Base-by-base conservation (phyloP, 208 protist species). In the Acanthamoeba royreba region DNA sequence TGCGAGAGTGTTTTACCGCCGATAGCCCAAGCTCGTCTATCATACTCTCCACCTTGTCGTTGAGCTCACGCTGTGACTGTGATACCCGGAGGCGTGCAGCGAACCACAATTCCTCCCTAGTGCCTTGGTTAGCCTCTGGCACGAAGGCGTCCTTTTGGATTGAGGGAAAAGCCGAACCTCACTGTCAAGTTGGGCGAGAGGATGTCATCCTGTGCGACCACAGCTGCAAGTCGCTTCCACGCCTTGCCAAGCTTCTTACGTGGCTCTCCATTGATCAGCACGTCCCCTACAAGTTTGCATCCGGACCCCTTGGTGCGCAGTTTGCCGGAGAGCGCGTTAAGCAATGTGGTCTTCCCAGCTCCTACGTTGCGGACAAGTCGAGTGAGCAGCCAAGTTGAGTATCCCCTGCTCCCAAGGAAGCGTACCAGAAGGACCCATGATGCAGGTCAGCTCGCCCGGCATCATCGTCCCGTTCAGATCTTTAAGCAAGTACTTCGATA, bases 401-500 rank as follows among this genome's bases (percentile, higher is more conserved):
- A 8, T 35, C 13, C 31, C 63, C 63, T 35, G 31, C n/a, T 35
- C 8, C 11, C 43, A 33, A 46, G 4, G 35, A 17, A 40, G 40
- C 74, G 4, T 88, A 88, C 79, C 79, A n/a, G 79, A 88, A 4
- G 79, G 79, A 9, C 79, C 79, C 79, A 88, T 88, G 79, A 88
- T 88, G 22, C 28, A 31, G 46, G 49, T 53, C 0, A 88, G 11
- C 79, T 88, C 79, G n/a, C 79, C 79, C 11, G 79, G 28, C 11
- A 8, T 42, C 3, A 88, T 43, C 8, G 46, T 7, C 0, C 79
- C 79, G 28, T 88, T 28, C 7, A 88, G 47, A 61, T 88, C 45
- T 11, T 63, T 63, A 17, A 88, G 33, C 5, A 88, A 31, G 28
- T 43, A 55, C 33, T 38, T 61, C 42, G n/a, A n/a, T n/a, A n/a